Conservation (phyloP, 2,329 filamentous ascomycete species). For the Ascomycota sp. region DNA sequence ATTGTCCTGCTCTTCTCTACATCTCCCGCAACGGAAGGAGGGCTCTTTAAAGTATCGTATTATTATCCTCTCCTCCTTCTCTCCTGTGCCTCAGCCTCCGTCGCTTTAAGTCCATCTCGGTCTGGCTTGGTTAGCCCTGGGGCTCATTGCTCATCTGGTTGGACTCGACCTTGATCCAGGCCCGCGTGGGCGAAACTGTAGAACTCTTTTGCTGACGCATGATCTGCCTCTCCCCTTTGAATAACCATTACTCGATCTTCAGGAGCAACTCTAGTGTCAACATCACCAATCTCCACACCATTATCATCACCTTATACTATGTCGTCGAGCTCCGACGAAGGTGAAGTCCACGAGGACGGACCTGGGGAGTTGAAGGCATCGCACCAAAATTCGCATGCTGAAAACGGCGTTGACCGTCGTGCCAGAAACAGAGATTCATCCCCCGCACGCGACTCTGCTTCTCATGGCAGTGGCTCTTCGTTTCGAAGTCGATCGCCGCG, state of each 20-base stretch:
- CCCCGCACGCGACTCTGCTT: conserved; percentile 27
- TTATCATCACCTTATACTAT: conserved; percentile 10
- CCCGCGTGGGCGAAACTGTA: conserved; percentile 8
- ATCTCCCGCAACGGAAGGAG: too few relatives aligned
- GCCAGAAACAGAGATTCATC: conserved; percentile 55
- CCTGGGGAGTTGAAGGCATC: conserved; percentile 58
- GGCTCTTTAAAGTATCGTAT: too few relatives aligned
- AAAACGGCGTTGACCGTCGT: conserved; percentile 78
- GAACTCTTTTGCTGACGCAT: conserved; percentile 16
- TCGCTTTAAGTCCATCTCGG: conserved; percentile 4
- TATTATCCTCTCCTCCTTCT: not conserved
- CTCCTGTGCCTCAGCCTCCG: not conserved
- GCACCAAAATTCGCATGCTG: conserved; percentile 52
- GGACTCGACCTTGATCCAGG: conserved; percentile 19
- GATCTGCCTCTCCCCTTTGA: conserved; percentile 2
- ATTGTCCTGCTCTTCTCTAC: too few relatives aligned
- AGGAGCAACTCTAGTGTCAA: too few relatives aligned
- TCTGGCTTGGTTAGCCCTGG: too few relatives aligned
- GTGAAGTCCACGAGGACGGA: conserved; percentile 64
- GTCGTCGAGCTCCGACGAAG: conserved; percentile 55
- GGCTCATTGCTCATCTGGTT: conserved; percentile 20
- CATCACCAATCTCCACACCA: not conserved
- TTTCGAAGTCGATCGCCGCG: conserved; percentile 38
- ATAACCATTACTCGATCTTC: conserved; percentile 1
- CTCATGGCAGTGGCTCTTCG: conserved; percentile 19